phyloP scores from a whole-genome alignment of 495 filamentous ascomycete genomes.

The Hyaloscypha hepaticicola region DNA sequence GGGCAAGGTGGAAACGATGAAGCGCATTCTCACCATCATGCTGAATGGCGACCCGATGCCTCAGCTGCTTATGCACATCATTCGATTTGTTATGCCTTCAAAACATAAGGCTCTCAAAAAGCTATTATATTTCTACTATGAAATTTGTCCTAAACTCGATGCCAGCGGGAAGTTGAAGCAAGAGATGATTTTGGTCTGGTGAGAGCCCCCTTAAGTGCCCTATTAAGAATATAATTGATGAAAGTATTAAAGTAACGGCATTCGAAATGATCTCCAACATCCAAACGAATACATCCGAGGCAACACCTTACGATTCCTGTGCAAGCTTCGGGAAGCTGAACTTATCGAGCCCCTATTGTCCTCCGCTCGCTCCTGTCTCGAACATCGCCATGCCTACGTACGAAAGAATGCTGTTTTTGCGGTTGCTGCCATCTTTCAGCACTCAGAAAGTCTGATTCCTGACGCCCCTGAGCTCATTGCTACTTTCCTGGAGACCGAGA shows the following conservation, averaged over 20 bases:
- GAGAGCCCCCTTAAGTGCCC: conserved; percentile 34
- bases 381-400: conserved; percentile 95
- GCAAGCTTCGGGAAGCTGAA: conserved; percentile 93
- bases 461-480: conserved; percentile 93
- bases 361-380: conserved; percentile 85
- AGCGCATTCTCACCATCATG: conserved; percentile 94
- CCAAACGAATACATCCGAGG: conserved; percentile 98
- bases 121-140: conserved; percentile 97
- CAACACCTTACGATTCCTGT: conserved; percentile 93
- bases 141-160: conserved; percentile 96
- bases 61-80: conserved; percentile 97
- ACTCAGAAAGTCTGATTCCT: conserved; percentile 89
- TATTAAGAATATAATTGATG: not conserved
- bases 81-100: conserved; percentile 98
- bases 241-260: conserved; percentile 76
- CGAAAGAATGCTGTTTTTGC: conserved; percentile 98
- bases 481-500: conserved; percentile 87
- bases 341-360: conserved; percentile 94
- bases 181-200: conserved; percentile 99
- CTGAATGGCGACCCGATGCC: conserved; percentile 97
- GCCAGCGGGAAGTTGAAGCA: conserved; percentile 91
- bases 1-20: conserved; percentile 97
- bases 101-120: conserved; percentile 98
- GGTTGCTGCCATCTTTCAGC: conserved; percentile 86
- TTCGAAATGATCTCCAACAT: conserved; percentile 94